Conservation (phyloP, 805 yeast species). For the Ogataea trehalophila region DNA sequence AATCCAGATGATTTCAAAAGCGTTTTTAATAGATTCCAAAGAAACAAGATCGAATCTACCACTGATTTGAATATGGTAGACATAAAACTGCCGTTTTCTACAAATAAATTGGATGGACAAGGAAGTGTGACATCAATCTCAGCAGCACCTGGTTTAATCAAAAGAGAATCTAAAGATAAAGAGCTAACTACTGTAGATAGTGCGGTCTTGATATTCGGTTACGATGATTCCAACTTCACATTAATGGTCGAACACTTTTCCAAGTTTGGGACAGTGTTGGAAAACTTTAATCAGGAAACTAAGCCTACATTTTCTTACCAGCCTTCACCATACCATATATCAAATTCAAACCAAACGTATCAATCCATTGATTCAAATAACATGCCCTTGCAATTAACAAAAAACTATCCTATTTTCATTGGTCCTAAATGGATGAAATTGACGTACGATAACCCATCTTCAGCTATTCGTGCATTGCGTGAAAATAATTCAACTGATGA, state of each 20-base stretch:
- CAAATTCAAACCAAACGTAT: slow-evolving; percentile 1
- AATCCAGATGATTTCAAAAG: slow-evolving; percentile 42
- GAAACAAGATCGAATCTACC: slow-evolving; percentile 13
- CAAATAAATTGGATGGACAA: not conserved
- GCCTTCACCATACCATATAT: slow-evolving; percentile 2
- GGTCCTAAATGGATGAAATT: slow-evolving; percentile 91
- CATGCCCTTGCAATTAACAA: slow-evolving; percentile 5
- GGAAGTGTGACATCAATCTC: not conserved
- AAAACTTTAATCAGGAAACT: slow-evolving; percentile 48
- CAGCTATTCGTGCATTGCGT: slow-evolving; percentile 78
- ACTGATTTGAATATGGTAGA: slow-evolving; percentile 3
- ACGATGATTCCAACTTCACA: slow-evolving; percentile 69
- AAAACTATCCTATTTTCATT: slow-evolving; percentile 61
- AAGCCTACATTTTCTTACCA: slow-evolving; percentile 6
- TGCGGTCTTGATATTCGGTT: slow-evolving; percentile 84
- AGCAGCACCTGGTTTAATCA: not conserved
- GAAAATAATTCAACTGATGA: slow-evolving; percentile 75
- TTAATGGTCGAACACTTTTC: slow-evolving; percentile 67
- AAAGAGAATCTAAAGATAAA: slow-evolving; percentile 23
- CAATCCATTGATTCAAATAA: not conserved
- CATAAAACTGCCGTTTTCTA: slow-evolving; percentile 14
- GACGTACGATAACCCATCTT: slow-evolving; percentile 68
- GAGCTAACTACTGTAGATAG: slow-evolving; percentile 36
- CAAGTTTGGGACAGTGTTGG: slow-evolving; percentile 75
- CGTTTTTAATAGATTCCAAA: slow-evolving; percentile 36